A percentile compares a stretch with the other conserved stretches of the same genome.
phyloP scores from a whole-genome alignment of 1,284 basidiomycete genomes.

The Ustilago nuda region DNA sequence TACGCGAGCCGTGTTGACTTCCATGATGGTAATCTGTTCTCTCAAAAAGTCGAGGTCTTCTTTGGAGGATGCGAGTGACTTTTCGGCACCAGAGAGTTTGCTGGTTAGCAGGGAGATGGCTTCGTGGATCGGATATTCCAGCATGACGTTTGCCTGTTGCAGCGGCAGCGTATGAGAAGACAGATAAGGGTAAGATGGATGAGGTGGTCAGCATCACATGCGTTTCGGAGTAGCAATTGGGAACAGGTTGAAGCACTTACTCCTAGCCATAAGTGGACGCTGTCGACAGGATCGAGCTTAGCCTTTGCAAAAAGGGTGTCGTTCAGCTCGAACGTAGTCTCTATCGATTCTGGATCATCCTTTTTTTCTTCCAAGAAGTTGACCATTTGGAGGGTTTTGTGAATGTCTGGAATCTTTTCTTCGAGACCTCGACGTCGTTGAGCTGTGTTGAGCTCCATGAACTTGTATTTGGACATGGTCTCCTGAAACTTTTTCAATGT shows the following conservation, averaged over 20 bases:
- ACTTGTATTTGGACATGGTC: conserved; percentile 97
- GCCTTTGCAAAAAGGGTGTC: conserved; percentile 95
- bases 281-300: conserved; percentile 84
- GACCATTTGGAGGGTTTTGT: conserved; percentile 91
- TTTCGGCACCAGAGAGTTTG: conserved; percentile 83
- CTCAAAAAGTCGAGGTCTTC: conserved; percentile 93
- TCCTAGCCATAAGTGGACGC: conserved; percentile 94
- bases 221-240: neutral
- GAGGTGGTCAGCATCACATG: neutral
- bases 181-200: neutral
- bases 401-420: conserved; percentile 96
- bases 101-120: conserved; percentile 81
- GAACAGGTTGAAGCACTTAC: conserved; percentile 72
- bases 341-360: conserved; percentile 74
- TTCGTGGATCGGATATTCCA: conserved; percentile 87
- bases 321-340: conserved; percentile 92
- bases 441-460: conserved; percentile 91
- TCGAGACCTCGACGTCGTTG: conserved; percentile 83
- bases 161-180: neutral
- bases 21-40: conserved; percentile 97
- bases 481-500: conserved; percentile 88
- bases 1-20: conserved; percentile 95
- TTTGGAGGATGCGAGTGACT: conserved; percentile 77
- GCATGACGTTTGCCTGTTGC: conserved; percentile 79
- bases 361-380: conserved; percentile 76